A percentile compares a stretch with the other conserved stretches of the same genome.
Evolutionary conservation across 176 grass and related monocot genomes (phyloP).

Genomic region (Oryza brachyantha): DNA sequence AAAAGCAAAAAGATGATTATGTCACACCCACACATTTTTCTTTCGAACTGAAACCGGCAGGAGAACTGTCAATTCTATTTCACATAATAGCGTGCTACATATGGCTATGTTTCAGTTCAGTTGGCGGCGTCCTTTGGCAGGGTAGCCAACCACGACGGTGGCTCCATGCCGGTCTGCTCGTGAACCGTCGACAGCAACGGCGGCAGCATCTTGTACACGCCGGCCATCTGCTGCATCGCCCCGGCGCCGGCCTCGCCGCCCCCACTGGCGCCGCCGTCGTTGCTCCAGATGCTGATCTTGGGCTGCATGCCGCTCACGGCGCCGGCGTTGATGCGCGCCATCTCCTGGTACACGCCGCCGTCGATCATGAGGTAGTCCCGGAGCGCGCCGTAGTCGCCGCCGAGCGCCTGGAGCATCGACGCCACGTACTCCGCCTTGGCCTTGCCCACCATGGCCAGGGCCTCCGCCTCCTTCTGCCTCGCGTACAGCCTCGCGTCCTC

Average conservation of each 20-base stretch:
- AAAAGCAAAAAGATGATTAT: too few relatives aligned
- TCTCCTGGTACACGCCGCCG: conserved; percentile 63
- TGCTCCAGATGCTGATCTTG: conserved; percentile 82
- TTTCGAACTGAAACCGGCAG: too few relatives aligned
- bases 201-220: conserved; percentile 70
- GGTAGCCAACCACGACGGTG: conserved; percentile 70
- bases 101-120: too few relatives aligned
- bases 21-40: too few relatives aligned
- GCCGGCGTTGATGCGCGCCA: conserved; percentile 72
- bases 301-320: conserved; percentile 64
- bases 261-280: not conserved
- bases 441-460: conserved; percentile 37
- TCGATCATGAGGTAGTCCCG: conserved; percentile 83
- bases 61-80: too few relatives aligned
- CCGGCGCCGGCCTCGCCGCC: not conserved
- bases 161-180: conserved; percentile 83
- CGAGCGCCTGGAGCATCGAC: conserved; percentile 54
- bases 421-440: conserved; percentile 60
- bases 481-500: conserved; percentile 63
- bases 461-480: conserved; percentile 66
- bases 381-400: conserved; percentile 57
- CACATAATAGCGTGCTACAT: too few relatives aligned
- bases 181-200: conserved; percentile 65
- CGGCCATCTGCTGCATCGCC: conserved; percentile 68
- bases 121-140: not conserved